phyloP scores from a whole-genome alignment of 768 basidiomycete genomes.

The Stropharia rugosoannulata region DNA sequence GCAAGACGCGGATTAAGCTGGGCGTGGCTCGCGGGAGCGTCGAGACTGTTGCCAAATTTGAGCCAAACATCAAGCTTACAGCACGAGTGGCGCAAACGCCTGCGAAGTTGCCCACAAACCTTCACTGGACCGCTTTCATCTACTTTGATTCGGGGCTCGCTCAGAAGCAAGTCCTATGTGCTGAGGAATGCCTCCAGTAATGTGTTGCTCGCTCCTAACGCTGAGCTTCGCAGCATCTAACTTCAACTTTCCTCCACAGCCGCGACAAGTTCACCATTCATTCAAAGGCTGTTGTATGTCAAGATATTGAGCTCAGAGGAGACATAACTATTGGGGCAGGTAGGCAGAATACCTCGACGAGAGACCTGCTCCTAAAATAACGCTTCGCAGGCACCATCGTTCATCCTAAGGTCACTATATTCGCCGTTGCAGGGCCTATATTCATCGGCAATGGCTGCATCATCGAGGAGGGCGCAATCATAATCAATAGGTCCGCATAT shows the following conservation, averaged over 20 bases:
- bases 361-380: neutral
- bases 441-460: conserved; percentile 87
- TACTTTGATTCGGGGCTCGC: neutral
- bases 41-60: neutral
- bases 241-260: conserved; percentile 35
- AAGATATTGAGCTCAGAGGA: conserved; percentile 93
- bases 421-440: conserved; percentile 89
- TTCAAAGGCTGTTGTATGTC: conserved; percentile 86
- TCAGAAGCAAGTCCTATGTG: neutral
- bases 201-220: conserved; percentile 26
- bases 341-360: conserved; percentile 16
- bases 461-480: conserved; percentile 87
- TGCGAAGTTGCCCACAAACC: neutral
- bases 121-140: neutral
- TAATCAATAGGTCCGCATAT: conserved; percentile 73
- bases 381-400: conserved; percentile 68
- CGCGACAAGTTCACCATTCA: conserved; percentile 90
- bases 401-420: conserved; percentile 92
- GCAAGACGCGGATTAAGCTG: neutral
- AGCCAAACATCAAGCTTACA: neutral
- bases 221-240: conserved; percentile 1
- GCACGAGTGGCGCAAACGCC: too few species aligned
- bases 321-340: conserved; percentile 92
- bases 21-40: too few species aligned
- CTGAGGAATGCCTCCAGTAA: conserved; percentile 31